A percentile compares a stretch with the other conserved stretches of the same genome.
phyloP scores from a whole-genome alignment of 2,329 filamentous ascomycete species.

The Colletotrichum lupini region DNA sequence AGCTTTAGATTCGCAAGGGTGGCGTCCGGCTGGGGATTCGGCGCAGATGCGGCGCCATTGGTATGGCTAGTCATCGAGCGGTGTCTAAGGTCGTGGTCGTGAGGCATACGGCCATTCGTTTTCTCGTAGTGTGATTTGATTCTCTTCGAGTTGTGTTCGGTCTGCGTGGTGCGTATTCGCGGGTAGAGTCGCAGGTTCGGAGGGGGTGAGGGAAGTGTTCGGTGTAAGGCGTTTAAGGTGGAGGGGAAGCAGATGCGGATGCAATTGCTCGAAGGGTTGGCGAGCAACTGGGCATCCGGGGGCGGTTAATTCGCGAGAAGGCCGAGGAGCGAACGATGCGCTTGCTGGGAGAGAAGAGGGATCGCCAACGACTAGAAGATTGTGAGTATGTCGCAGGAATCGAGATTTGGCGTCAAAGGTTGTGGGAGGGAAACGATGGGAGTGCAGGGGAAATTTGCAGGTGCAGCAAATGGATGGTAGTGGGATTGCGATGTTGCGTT shows the following conservation, averaged over 20 bases:
- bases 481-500: conserved; percentile 31
- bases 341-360: neutral
- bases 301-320: neutral
- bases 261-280: conserved; percentile 17
- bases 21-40: conserved; percentile 23
- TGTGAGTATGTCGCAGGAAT: neutral
- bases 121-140: conserved; percentile 1
- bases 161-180: conserved; percentile 2
- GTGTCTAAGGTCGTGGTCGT: conserved; percentile 26
- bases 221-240: conserved; percentile 23
- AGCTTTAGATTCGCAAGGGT: conserved; percentile 1
- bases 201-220: neutral
- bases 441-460: conserved; percentile 18
- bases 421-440: neutral
- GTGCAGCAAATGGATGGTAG: conserved; percentile 7
- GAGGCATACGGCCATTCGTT: conserved; percentile 33
- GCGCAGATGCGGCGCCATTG: conserved; percentile 42
- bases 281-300: conserved; percentile 14
- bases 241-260: conserved; percentile 12
- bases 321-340: conserved; percentile 11
- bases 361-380: conserved; percentile 8
- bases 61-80: conserved; percentile 46
- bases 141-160: neutral
- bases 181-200: conserved; percentile 7
- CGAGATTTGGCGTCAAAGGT: neutral